Evolutionary conservation across 108 stramenopile genomes (phyloP).

Genomic region (Asterionellopsis glacialis): DNA sequence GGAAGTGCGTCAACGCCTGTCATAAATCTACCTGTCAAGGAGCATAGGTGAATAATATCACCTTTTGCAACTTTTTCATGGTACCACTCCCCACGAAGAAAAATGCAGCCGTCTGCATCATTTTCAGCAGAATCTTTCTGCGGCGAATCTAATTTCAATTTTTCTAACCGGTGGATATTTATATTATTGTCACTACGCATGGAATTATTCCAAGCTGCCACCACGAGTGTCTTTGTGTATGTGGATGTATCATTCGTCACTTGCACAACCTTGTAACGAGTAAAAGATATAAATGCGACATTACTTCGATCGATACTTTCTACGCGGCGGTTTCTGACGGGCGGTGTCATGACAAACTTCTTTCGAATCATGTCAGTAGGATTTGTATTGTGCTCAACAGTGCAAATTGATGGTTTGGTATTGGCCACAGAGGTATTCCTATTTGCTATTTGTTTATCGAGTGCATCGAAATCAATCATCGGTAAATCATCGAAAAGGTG

Average conservation of each 20-base stretch:
- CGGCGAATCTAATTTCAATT: slow-evolving; percentile 8
- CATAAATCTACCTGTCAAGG: slow-evolving; percentile 52
- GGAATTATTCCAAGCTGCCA: slow-evolving; percentile 51
- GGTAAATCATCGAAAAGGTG: slow-evolving; percentile 42
- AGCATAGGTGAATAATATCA: slow-evolving; percentile 75
- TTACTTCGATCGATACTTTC: background rate
- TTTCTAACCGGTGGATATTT: slow-evolving; percentile 18
- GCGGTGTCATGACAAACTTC: slow-evolving; percentile 12
- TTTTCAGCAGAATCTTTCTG: background rate
- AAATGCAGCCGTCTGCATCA: slow-evolving; percentile 46
- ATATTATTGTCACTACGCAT: slow-evolving; percentile 19
- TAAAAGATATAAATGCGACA: slow-evolving; percentile 44
- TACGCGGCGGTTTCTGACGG: slow-evolving; percentile 16
- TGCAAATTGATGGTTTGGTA: slow-evolving; percentile 3
- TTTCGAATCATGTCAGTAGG: slow-evolving; percentile 11
- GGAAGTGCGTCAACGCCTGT: slow-evolving; percentile 75
- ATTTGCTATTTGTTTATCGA: slow-evolving; percentile 32
- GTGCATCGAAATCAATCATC: slow-evolving; percentile 48
- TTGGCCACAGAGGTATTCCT: background rate
- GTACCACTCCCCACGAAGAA: slow-evolving; percentile 80
- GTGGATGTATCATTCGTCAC: slow-evolving; percentile 44
- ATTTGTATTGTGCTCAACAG: background rate
- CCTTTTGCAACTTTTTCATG: slow-evolving; percentile 46
- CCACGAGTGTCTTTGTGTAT: slow-evolving; percentile 51
- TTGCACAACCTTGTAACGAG: slow-evolving; percentile 58